Base-by-base conservation (phyloP, 148 eudicot species). In the Spergularia marina region DNA sequence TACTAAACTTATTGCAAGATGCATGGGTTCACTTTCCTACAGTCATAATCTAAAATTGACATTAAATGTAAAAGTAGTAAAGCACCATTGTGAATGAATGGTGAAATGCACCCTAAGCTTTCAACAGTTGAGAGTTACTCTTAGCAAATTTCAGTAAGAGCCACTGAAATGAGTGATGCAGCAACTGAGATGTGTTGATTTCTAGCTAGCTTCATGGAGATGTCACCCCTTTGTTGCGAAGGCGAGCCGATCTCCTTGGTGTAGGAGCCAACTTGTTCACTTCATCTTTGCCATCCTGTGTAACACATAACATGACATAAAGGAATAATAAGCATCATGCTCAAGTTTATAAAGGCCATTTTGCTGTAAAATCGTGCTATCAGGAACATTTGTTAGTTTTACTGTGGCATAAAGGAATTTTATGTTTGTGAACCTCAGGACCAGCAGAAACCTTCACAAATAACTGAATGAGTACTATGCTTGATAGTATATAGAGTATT, bases 221-320 rank as follows among this genome's bases (percentile, higher is more conserved):
- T 65, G 64, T 80, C 12, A 77, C 77, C 39, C 86, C 71, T 36
- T 83, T 86, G 72, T 61, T 81, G 34, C 80, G 86, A 7, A 89
- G 77, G 68, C 97, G 73, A 63, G 75, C 77, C 23, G 93, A 91
- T 75, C 91, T 79, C 84, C 97, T 85, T 64, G 87, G 82, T 30
- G 90, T 82, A 7, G 85, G 61, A 16, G 68, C 53, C 13, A 52
- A 75, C 72, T 75, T 51, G 70, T 44, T 74, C 63, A 53, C 74
- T 73, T 79, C 85, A 41, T 67, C 66, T 77, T 63, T 78, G 72
- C 57, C 71, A 55, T 77, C 82, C 88, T 87, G 76, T 83, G 75
- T 39, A n/a, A 60, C 41, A 61, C 6, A 52, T 25, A 14, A 62
- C 58, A 13, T 44, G 13, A 64, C 18, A 64, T 2, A 64, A 73